Evolutionary conservation across 2,329 filamentous ascomycete genomes (phyloP).

Genomic region (Penicillium sp.): DNA sequence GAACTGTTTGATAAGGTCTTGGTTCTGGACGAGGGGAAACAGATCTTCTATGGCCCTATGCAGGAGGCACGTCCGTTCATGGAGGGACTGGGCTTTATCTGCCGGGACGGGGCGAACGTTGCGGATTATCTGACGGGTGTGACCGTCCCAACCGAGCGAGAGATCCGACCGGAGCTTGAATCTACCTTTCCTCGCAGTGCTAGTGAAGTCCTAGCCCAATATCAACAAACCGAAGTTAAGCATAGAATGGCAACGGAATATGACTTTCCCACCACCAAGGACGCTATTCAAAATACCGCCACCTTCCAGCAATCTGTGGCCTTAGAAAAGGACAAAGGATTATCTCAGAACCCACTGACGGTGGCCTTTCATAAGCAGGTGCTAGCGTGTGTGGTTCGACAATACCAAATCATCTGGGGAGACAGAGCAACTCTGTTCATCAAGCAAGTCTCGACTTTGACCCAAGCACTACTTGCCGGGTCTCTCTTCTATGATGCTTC

Average conservation of each 20-base stretch:
- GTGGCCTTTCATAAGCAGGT: conserved; percentile 54
- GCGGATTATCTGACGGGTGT: conserved; percentile 62
- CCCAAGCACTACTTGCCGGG: conserved; percentile 58
- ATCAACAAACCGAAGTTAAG: not conserved
- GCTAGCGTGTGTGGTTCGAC: conserved; percentile 53
- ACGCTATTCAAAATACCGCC: not conserved
- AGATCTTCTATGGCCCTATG: conserved; percentile 61
- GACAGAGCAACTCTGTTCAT: conserved; percentile 60
- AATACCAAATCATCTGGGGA: conserved; percentile 61
- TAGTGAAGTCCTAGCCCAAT: not conserved
- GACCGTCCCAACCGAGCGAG: conserved; percentile 50
- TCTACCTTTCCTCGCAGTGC: conserved; percentile 6
- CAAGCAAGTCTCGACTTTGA: conserved; percentile 55
- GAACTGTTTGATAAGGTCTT: conserved; percentile 13
- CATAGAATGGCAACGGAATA: not conserved
- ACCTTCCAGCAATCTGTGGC: not conserved
- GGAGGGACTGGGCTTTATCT: conserved; percentile 60
- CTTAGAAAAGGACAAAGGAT: not conserved
- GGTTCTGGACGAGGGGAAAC: conserved; percentile 18
- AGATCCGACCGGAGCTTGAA: conserved; percentile 37
- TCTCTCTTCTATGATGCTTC: conserved; percentile 64
- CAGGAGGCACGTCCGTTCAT: conserved; percentile 59
- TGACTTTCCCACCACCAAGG: not conserved
- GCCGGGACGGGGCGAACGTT: conserved; percentile 56
- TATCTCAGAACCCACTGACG: conserved; percentile 50